Conservation (phyloP, 441 rosid genomes). For the Mallotus repandus region DNA sequence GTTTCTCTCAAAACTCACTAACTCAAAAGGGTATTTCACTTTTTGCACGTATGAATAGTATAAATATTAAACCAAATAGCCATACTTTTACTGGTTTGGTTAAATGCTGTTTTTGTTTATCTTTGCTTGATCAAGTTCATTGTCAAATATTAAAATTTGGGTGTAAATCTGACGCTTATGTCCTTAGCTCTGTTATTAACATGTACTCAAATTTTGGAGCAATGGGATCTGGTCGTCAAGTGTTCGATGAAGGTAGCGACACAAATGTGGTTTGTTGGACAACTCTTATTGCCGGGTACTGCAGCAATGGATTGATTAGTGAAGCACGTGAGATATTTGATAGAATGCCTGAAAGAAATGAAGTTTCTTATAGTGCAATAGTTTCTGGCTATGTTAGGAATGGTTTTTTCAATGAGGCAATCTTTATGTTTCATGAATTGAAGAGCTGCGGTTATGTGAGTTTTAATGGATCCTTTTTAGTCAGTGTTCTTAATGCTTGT, state of each 20-base stretch:
- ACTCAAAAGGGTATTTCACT: slow-evolving; percentile 22
- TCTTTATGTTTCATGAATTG: slow-evolving; percentile 30
- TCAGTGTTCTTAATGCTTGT: slow-evolving; percentile 34
- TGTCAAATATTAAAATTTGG: slow-evolving; percentile 33
- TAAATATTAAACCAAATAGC: slow-evolving; percentile 24
- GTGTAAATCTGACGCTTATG: slow-evolving; percentile 36
- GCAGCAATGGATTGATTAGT: slow-evolving; percentile 23
- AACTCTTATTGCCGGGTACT: slow-evolving; percentile 50
- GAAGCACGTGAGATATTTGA: slow-evolving; percentile 37
- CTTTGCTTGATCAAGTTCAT: slow-evolving; percentile 25
- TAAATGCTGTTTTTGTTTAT: slow-evolving; percentile 24
- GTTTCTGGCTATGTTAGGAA: slow-evolving; percentile 30
- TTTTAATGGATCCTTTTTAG: slow-evolving; percentile 32
- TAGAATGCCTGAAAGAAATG: slow-evolving; percentile 30
- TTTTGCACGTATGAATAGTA: slow-evolving; percentile 25
- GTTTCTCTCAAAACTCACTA: slow-evolving; percentile 23
- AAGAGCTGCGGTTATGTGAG: slow-evolving; percentile 9
- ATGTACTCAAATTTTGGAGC: slow-evolving; percentile 51
- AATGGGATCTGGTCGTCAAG: slow-evolving; percentile 34
- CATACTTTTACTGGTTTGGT: slow-evolving; percentile 31
- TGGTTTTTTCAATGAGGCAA: slow-evolving; percentile 25
- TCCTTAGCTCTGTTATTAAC: slow-evolving; percentile 52
- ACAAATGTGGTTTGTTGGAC: slow-evolving; percentile 59
- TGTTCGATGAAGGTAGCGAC: slow-evolving; percentile 46
- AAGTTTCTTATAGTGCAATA: slow-evolving; percentile 34